Percentiles rank a stretch among this genome's conserved stretches.
Evolutionary conservation across 2,329 filamentous ascomycete species (phyloP).

Genomic region (Arthroderma sp.): DNA sequence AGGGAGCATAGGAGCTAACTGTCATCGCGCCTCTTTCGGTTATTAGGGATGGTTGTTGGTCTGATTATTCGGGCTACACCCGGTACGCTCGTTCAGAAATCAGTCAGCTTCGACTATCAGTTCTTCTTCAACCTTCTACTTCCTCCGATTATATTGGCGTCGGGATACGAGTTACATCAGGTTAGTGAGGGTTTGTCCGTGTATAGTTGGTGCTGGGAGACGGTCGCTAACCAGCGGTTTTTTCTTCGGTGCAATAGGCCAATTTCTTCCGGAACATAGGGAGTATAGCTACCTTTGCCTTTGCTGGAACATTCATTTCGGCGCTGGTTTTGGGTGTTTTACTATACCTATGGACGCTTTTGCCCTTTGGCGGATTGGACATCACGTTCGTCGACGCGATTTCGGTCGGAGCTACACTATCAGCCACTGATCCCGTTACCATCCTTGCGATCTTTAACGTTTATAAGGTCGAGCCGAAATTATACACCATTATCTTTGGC

Average conservation of each 20-base stretch:
- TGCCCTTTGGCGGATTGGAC: slow-evolving; percentile 71
- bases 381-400: slow-evolving; percentile 93
- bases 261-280: slow-evolving; percentile 99
- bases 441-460: slow-evolving; percentile 98
- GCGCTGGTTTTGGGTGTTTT: slow-evolving; percentile 86
- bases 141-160: slow-evolving; percentile 95
- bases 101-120: slow-evolving; percentile 95
- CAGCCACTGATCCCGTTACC: slow-evolving; percentile 92
- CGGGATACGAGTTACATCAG: slow-evolving; percentile 93
- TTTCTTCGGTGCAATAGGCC: slow-evolving; percentile 34
- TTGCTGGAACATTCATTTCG: slow-evolving; percentile 92
- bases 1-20: not conserved
- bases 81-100: slow-evolving; percentile 70
- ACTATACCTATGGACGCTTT: slow-evolving; percentile 74
- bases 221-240: not conserved
- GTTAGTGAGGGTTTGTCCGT: slow-evolving; percentile 21
- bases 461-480: slow-evolving; percentile 96
- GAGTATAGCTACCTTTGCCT: slow-evolving; percentile 92
- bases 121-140: slow-evolving; percentile 99
- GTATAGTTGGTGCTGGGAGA: not conserved
- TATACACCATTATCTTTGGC: slow-evolving; percentile 97
- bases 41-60: slow-evolving; percentile 85
- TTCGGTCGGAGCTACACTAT: slow-evolving; percentile 88
- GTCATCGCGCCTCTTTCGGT: not conserved
- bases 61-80: slow-evolving; percentile 72